Evolutionary conservation across 2,329 filamentous ascomycete species (phyloP), one percentile per base, ranked within the genome.

Genomic region (Xylaria sp.): DNA sequence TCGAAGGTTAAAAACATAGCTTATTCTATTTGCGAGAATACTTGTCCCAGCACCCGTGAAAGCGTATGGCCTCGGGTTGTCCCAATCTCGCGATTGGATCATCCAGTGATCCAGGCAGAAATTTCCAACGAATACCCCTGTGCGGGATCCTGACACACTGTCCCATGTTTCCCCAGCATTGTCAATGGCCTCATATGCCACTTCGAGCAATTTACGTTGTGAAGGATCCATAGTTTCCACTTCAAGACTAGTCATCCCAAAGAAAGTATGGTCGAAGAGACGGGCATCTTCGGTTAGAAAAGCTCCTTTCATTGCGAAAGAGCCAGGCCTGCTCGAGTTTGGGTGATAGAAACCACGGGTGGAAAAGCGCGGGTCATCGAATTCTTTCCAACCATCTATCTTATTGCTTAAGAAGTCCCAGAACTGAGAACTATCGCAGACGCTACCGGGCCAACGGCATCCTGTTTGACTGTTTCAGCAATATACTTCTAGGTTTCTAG

Each of bases 261-360:
- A 79, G 63, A 79, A 78, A 0, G 71, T 60, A 1, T 73, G 74
- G 57, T 79, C 77, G 43, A 78, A 78, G 0, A 63, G 63, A 1
- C 67, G 70, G 0, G 71, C 54, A 40, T 78, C 73, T 44, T 63
- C 53, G 38, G 27, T 3, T 46, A 62, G 54, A 21, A 51, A 62
- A 1, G 17, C 60, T 4, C 60, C 60, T 13, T 40, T 11, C 25
- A 31, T 62, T 11, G 17, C 10, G 1, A 58, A 8, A 1, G 54
- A n/a, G 7, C 60, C 60, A 1, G 60, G 49, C 1, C 60, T 33
- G 21, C 40, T 27, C 2, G 29, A 1, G 27, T 62, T 43, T 7
- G 54, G 48, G n/a, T 62, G 60, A 37, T 58, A n/a, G 11, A 62
- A 58, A 1, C 41, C 54, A 9, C 17, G 5, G 31, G 17, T 13